Conservation (phyloP, 2,329 filamentous ascomycete genomes). For the Nothophaeocryptopus gaeumannii region DNA sequence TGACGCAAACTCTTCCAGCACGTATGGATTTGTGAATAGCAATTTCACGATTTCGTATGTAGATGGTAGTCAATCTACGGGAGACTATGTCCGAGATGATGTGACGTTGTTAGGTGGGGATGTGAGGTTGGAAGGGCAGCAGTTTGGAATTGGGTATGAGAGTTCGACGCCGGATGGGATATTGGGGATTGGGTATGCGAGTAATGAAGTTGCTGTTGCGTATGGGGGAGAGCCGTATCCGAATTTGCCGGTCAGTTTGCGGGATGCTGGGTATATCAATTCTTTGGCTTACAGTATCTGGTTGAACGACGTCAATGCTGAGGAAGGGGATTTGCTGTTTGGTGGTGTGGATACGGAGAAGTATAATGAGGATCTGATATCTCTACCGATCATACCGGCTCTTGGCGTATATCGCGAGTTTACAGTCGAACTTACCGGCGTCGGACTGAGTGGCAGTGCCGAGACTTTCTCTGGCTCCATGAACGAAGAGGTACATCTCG, state of each 20-base stretch:
- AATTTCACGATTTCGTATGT: conserved; percentile 85
- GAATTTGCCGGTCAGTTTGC: conserved; percentile 65
- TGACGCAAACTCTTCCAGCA: conserved; percentile 66
- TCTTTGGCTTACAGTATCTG: conserved; percentile 67
- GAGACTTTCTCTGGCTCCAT: conserved; percentile 43
- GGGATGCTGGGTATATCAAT: conserved; percentile 60
- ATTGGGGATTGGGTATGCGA: conserved; percentile 75
- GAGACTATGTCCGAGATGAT: conserved; percentile 77
- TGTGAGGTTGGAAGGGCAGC: conserved; percentile 54
- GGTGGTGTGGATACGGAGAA: conserved; percentile 77
- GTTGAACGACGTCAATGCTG: conserved; percentile 57
- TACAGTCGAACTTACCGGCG: conserved; percentile 49
- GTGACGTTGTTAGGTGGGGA: conserved; percentile 55
- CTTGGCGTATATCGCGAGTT: conserved; percentile 50
- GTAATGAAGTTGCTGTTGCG: conserved; percentile 72
- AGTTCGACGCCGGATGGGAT: conserved; percentile 65
- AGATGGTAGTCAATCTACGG: conserved; percentile 71
- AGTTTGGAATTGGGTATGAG: conserved; percentile 70
- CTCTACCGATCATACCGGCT: conserved; percentile 56
- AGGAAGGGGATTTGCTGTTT: conserved; percentile 69
- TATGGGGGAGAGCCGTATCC: conserved; percentile 54
- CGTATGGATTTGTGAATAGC: conserved; percentile 68
- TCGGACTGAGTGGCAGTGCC: conserved; percentile 43
- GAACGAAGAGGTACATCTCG: conserved; percentile 49
- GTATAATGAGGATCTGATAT: conserved; percentile 55